These are phyloP conservation scores for Backusella australiensis DNA, from an alignment of 192 early-diverging fungal species.

Conservation along the genomic window DNA sequence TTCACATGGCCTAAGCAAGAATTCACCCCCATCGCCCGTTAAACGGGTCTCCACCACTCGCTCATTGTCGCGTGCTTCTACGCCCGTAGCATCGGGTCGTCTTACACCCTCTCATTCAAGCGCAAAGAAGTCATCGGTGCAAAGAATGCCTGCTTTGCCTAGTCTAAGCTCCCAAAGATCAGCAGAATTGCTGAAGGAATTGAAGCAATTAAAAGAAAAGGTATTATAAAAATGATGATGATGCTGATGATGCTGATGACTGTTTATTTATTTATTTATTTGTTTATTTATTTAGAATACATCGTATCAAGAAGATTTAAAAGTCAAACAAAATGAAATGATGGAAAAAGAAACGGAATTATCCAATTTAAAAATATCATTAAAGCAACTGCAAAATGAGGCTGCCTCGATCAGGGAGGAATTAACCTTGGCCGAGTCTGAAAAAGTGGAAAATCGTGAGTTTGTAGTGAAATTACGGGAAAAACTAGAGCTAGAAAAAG, in stretches of 20 bases:
- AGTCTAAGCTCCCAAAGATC: neutral
- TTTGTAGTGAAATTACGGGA: neutral
- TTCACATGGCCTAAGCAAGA: neutral
- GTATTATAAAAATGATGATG: neutral
- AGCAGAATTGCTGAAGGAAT: neutral
- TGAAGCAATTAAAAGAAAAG: conserved; percentile 6
- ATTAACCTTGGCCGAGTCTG: neutral
- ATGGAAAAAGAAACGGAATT: conserved; percentile 2
- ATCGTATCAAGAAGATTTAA: conserved; percentile 8
- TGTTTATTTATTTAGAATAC: neutral
- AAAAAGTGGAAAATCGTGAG: neutral
- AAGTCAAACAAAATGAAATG: neutral
- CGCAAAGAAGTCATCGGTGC: neutral
- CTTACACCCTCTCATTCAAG: neutral
- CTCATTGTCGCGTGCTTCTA: neutral
- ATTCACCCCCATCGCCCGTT: neutral
- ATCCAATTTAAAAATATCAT: conserved; percentile 5
- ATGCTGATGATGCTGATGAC: neutral
- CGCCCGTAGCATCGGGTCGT: neutral
- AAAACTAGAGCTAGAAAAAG: neutral
- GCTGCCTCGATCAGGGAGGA: neutral
- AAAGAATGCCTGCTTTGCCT: neutral
- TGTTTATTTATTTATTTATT: neutral
- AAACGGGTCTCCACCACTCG: neutral
- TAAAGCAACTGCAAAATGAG: neutral